A percentile compares a stretch with the other conserved stretches of the same genome.
These are phyloP conservation scores for Coemansia sp. DNA, from an alignment of 192 early-diverging fungal genomes.

Conservation along the genomic window DNA sequence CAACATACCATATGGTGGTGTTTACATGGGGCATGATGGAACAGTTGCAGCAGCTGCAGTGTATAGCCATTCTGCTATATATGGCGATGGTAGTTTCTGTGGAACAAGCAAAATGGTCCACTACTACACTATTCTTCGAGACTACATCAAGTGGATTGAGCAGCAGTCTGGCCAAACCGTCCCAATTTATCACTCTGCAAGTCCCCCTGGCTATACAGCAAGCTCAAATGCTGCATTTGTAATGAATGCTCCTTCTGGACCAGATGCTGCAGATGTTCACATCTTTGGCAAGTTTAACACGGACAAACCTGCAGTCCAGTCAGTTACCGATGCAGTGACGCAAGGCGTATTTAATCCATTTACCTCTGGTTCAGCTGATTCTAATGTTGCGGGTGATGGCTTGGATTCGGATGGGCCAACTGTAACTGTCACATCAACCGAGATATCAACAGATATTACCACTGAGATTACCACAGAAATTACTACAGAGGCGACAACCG, in stretches of 20 bases:
- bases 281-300: conserved; percentile 5
- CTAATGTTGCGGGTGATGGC: neutral
- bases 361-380: neutral
- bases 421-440: neutral
- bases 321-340: neutral
- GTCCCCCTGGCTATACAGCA: conserved; percentile 1
- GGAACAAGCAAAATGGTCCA: conserved; percentile 7
- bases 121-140: conserved; percentile 32
- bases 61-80: conserved; percentile 21
- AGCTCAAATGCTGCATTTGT: conserved; percentile 1
- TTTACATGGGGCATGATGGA: conserved; percentile 7
- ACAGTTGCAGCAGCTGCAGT: conserved; percentile 14
- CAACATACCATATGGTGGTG: conserved; percentile 16
- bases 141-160: conserved; percentile 32
- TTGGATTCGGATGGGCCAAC: neutral
- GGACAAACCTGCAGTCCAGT: neutral
- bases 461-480: neutral
- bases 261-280: neutral
- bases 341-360: neutral
- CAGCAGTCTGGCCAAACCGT: neutral
- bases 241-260: conserved; percentile 3
- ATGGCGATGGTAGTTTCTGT: conserved; percentile 17
- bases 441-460: neutral
- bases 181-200: neutral
- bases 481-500: conserved; percentile 7